Conservation (phyloP, 768 basidiomycete genomes). For the Baorangia bicolor region DNA sequence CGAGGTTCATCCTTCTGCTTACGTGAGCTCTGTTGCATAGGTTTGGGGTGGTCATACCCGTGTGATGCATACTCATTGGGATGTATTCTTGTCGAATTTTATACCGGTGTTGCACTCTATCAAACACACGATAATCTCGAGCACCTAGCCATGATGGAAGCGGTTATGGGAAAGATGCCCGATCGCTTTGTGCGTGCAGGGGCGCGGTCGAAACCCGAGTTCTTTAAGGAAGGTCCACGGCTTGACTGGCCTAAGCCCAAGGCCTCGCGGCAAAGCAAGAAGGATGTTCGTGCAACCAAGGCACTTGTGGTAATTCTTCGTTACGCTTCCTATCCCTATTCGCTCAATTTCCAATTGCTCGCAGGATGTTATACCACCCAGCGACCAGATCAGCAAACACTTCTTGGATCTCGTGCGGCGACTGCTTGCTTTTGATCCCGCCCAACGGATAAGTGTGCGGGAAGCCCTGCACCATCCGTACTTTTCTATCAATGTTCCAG, state of each 20-base stretch:
- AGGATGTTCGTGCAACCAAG: slow-evolving; percentile 87
- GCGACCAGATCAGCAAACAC: slow-evolving; percentile 68
- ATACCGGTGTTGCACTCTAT: slow-evolving; percentile 96
- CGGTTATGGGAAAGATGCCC: slow-evolving; percentile 98
- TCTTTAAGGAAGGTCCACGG: slow-evolving; percentile 82
- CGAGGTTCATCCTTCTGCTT: slow-evolving; percentile 15
- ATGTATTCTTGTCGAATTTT: slow-evolving; percentile 98
- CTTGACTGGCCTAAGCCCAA: slow-evolving; percentile 93
- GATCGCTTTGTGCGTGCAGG: slow-evolving; percentile 76
- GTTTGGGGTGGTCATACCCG: slow-evolving; percentile 96
- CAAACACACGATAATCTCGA: slow-evolving; percentile 99
- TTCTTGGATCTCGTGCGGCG: slow-evolving; percentile 88
- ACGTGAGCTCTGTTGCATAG: slow-evolving; percentile 40
- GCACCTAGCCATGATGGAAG: slow-evolving; percentile 99
- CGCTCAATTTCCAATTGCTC: slow-evolving; percentile 6
- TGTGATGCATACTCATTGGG: slow-evolving; percentile 99
- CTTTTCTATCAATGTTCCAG: slow-evolving; percentile 65
- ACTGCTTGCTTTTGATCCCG: slow-evolving; percentile 88
- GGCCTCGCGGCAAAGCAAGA: slow-evolving; percentile 86
- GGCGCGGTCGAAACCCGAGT: slow-evolving; percentile 83
- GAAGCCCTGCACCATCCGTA: slow-evolving; percentile 89
- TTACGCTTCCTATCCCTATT: background rate
- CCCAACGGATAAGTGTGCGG: slow-evolving; percentile 81
- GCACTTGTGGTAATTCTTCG: slow-evolving; percentile 60
- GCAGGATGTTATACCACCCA: slow-evolving; percentile 83